A percentile compares a stretch with the other conserved stretches of the same genome.
These are phyloP conservation scores for Diplotaxis tenuifolia DNA, from an alignment of 345 rosid genomes.

Conservation along the genomic window DNA sequence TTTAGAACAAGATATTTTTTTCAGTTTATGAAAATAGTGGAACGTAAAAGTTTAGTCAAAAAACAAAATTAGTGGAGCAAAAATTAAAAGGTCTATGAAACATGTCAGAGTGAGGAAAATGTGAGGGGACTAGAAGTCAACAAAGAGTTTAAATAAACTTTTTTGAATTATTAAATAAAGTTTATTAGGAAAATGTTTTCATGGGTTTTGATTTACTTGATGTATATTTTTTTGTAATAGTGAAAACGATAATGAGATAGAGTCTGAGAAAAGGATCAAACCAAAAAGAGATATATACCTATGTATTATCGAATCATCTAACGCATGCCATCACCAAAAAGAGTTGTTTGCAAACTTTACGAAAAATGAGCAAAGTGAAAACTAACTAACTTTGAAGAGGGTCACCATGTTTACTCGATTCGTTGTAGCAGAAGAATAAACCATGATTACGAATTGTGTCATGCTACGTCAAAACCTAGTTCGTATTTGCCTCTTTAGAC, in stretches of 20 bases:
- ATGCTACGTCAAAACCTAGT: too few species aligned
- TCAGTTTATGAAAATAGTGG: background rate
- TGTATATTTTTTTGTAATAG: background rate
- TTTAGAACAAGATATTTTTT: background rate
- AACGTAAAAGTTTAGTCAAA: too few species aligned
- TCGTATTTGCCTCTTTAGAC: too few species aligned
- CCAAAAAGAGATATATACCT: too few species aligned
- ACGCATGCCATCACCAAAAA: background rate
- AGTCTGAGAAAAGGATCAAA: background rate
- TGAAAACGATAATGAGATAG: background rate
- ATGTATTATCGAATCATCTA: background rate
- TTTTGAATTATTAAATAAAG: background rate
- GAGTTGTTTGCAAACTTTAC: background rate
- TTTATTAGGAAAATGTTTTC: background rate
- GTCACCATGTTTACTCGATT: background rate
- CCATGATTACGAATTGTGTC: background rate
- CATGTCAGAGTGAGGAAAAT: background rate
- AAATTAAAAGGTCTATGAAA: background rate
- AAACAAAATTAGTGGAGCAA: too few species aligned
- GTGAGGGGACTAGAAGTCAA: background rate
- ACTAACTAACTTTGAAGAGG: background rate
- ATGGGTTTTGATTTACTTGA: background rate
- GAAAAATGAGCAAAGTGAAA: background rate
- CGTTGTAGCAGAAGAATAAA: background rate
- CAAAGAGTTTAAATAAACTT: background rate